Conservation (phyloP, 441 rosid genomes). For the Syzygium malaccense region DNA sequence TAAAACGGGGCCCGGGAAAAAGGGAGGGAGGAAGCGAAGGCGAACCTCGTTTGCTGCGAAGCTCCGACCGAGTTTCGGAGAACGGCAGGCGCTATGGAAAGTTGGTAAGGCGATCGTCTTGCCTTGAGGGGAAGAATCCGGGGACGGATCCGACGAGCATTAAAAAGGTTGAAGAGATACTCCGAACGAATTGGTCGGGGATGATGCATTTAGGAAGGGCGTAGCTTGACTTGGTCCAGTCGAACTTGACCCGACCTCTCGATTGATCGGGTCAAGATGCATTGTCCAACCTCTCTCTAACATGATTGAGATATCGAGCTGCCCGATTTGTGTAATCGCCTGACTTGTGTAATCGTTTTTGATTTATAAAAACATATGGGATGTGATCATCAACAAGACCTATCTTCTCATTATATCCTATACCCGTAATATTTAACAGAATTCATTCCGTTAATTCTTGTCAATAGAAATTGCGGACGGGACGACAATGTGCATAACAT, state of each 20-base stretch:
- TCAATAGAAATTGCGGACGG: not conserved
- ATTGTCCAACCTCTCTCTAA: not conserved
- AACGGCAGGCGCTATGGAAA: not conserved
- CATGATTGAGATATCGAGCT: not conserved
- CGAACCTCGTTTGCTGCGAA: not conserved
- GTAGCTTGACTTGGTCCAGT: not conserved
- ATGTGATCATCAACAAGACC: not conserved
- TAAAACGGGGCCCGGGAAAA: not conserved
- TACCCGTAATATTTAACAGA: not conserved
- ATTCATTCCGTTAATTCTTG: not conserved
- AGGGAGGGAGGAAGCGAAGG: not conserved
- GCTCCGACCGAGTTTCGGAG: not conserved
- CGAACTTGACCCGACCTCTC: not conserved
- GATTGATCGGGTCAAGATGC: not conserved
- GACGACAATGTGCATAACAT: not conserved
- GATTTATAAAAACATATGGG: not conserved
- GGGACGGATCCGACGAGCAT: not conserved
- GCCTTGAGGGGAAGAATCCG: no score
- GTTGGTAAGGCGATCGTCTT: accelerated
- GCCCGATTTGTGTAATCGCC: not conserved
- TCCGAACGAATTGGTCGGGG: not conserved
- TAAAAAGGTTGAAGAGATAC: not conserved
- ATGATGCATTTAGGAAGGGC: not conserved
- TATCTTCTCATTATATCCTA: not conserved
- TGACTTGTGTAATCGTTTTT: not conserved